These are phyloP conservation scores for Aegilops longissima DNA, from an alignment of 176 grass and related monocot species.

Conservation along the genomic window DNA sequence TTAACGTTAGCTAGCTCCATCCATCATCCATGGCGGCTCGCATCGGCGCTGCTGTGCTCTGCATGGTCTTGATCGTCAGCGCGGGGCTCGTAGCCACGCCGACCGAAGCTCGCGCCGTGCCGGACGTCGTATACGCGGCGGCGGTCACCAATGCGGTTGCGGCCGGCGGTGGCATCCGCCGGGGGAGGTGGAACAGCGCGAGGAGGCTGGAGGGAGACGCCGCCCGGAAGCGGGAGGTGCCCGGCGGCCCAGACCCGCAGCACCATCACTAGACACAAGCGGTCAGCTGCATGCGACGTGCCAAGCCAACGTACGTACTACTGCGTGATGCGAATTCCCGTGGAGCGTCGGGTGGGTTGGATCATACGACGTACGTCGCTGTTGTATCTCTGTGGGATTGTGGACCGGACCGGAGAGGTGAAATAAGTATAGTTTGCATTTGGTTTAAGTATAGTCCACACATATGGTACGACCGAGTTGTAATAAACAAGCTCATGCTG, in stretches of 20 bases:
- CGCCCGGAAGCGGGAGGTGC: constrained; percentile 57
- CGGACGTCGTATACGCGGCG: not conserved
- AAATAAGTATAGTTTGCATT: not conserved
- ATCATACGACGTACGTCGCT: not conserved
- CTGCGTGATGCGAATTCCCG: not conserved
- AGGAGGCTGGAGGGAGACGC: constrained; percentile 25
- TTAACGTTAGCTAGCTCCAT: not conserved
- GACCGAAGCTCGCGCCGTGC: constrained; percentile 17
- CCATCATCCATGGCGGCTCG: constrained; percentile 23
- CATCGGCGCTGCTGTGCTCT: constrained; percentile 26
- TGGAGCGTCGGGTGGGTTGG: not conserved
- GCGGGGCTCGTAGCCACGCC: constrained; percentile 17
- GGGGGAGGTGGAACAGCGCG: constrained; percentile 37
- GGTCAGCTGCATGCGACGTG: not conserved
- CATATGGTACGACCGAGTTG: not conserved
- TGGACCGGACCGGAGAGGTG: not conserved
- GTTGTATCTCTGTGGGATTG: not conserved
- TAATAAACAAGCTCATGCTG: constrained; percentile 23
- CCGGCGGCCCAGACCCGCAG: constrained; percentile 69
- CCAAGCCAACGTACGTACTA: not conserved
- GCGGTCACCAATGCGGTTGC: not conserved
- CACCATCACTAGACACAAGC: constrained; percentile 53
- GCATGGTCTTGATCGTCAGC: constrained; percentile 27
- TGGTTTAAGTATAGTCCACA: not conserved
- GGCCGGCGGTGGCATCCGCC: not conserved